Base-by-base conservation (phyloP, 805 yeast species). In the Kodamaea nitidulidarum region DNA sequence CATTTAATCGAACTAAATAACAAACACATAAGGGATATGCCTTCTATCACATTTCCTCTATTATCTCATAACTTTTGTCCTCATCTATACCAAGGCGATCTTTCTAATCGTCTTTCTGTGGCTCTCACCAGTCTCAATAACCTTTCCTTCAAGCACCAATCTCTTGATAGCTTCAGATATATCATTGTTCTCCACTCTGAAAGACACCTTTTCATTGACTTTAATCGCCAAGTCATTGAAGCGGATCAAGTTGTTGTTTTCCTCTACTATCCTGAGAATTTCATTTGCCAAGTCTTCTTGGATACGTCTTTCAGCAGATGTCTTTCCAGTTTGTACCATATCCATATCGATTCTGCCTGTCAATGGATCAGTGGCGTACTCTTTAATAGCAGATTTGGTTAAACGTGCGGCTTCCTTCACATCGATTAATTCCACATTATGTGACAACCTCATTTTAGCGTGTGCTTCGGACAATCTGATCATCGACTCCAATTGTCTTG, bases 321-420 rank as follows among this genome's bases (percentile, higher is more conserved):
- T 85, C 34, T 90, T 88, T 35, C 98, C 98, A 0, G 98, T 93
- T 65, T 91, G 97, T 20, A 93, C 90, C 58, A 93, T 71, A 59
- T 88, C 96, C 96, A 93, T 88, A 58, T 93, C 98, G 49, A 93
- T 93, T 53, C 93, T 78, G 21, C 99, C 99, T 0, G 98, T 91
- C 25, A 82, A 70, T 16, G 98, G 98, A 65, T 93, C 99, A 2
- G 96, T 93, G 11, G 99, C 99, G 59, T 93, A 93, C 48, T 93
- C 98, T 60, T 93, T 93, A 48, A 93, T 86, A 10, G 99, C 99
- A 3, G 95, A 78, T 51, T 84, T 81, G 57, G 91, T 93, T 49
- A 93, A 71, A 49, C 99, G 76, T 2, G 90, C 97, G 0, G 98
- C 95, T 59, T 93, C 99, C 44, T 74, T 72, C 4, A 93, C 98